phyloP scores from a whole-genome alignment of 139 green algal genomes.

The Auxenochlorella pyrenoidosa region DNA sequence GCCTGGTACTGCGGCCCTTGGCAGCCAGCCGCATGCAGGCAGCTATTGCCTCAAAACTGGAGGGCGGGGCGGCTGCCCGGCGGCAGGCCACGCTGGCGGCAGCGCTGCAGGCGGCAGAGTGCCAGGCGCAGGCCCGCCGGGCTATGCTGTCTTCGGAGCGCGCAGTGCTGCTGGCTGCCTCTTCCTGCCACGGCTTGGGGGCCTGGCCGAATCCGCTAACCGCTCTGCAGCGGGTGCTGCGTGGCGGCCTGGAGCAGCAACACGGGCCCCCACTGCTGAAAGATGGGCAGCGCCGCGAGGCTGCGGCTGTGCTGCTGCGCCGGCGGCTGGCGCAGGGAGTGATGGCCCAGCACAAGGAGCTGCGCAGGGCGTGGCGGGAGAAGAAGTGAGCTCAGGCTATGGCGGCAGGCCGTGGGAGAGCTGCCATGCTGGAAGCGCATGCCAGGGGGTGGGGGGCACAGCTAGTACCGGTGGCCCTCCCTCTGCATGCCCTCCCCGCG shows the following conservation, averaged over 20 bases:
- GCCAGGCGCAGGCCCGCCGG: not conserved
- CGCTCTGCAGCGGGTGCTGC: not conserved
- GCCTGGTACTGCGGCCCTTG: not conserved
- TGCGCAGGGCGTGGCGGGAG: constrained; percentile 17
- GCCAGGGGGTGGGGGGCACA: no score
- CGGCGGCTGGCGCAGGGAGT: not conserved
- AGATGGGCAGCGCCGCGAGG: not conserved
- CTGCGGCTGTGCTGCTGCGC: not conserved
- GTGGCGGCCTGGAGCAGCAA: not conserved
- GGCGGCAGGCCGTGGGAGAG: no score
- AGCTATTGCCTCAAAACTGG: not conserved
- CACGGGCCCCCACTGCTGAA: not conserved
- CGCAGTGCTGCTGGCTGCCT: constrained; percentile 8
- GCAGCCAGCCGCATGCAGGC: not conserved
- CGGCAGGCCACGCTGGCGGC: not conserved
- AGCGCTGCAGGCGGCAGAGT: not conserved
- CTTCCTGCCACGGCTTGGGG: not conserved
- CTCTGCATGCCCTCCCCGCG: no score
- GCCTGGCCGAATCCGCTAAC: not conserved
- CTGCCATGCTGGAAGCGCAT: no score
- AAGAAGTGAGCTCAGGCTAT: not conserved
- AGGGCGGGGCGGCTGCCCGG: not conserved
- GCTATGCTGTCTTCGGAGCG: constrained; percentile 1
- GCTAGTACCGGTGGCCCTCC: no score
- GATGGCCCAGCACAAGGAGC: constrained; percentile 4